Conservation (phyloP, 306 rosid genomes). For the Castanea mollissima region DNA sequence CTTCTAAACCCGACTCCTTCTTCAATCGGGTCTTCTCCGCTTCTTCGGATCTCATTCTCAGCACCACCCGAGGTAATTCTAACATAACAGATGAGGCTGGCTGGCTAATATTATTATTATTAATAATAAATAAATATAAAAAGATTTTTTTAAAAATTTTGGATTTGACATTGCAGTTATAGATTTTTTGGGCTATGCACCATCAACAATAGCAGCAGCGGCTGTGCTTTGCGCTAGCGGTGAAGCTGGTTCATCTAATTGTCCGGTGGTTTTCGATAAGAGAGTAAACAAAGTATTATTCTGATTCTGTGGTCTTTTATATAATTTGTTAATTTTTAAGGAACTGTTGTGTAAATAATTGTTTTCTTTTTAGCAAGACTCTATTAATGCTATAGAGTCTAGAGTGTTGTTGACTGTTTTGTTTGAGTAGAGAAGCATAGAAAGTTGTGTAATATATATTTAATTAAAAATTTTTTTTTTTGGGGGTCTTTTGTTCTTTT, state of each 20-base stretch:
- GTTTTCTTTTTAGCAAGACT: neutral
- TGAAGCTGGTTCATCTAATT: neutral
- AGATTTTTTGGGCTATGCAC: conserved; percentile 55
- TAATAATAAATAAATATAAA: neutral
- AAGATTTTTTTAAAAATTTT: neutral
- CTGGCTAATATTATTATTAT: too few relatives aligned
- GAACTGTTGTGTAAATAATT: neutral
- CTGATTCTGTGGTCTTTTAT: neutral
- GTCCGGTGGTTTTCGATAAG: conserved; percentile 22
- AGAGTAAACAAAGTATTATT: conserved; percentile 39
- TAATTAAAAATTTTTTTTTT: neutral
- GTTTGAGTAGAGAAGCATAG: conserved; percentile 18
- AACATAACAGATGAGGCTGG: neutral
- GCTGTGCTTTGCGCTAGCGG: conserved; percentile 58
- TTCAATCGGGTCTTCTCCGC: conserved; percentile 13
- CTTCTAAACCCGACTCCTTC: neutral
- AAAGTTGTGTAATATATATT: conserved; percentile 27
- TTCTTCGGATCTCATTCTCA: conserved; percentile 50
- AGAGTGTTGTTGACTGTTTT: neutral
- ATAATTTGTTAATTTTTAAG: neutral
- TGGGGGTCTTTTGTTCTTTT: neutral
- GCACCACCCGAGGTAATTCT: conserved; percentile 51
- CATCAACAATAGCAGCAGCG: conserved; percentile 67
- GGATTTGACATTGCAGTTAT: conserved; percentile 28
- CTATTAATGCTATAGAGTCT: too few relatives aligned